A percentile compares a stretch with the other conserved stretches of the same genome.
Evolutionary conservation across 2,329 filamentous ascomycete genomes (phyloP).

Genomic region (Cordyceps javanica): DNA sequence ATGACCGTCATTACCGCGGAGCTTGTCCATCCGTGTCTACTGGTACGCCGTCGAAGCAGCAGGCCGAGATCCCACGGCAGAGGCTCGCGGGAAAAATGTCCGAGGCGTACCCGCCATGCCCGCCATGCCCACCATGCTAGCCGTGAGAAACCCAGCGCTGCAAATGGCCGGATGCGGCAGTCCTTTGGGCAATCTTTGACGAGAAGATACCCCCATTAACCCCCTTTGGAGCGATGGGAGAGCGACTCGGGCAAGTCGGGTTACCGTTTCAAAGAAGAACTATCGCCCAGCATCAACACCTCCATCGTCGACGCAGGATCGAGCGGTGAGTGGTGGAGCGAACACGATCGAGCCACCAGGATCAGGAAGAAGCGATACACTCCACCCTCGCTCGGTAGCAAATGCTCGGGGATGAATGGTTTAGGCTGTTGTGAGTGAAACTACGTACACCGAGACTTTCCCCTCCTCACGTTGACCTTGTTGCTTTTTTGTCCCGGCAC

Average conservation of each 20-base stretch:
- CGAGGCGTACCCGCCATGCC: background rate
- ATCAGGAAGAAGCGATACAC: background rate
- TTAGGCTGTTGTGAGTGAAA: background rate
- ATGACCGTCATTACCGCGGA: background rate
- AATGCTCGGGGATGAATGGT: background rate
- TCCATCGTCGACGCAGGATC: slow-evolving; percentile 11
- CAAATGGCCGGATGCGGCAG: background rate
- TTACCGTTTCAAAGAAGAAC: background rate
- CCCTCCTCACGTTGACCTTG: background rate
- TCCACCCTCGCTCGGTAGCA: background rate
- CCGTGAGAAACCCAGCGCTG: background rate
- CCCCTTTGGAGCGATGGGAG: background rate
- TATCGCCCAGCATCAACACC: background rate
- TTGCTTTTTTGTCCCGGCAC: background rate
- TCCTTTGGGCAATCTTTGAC: background rate
- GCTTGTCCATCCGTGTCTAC: background rate
- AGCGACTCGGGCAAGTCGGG: too few species aligned
- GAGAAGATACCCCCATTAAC: background rate
- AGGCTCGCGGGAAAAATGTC: background rate
- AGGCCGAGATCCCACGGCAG: background rate
- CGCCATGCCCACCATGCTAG: background rate
- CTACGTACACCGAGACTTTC: background rate
- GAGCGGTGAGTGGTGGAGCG: slow-evolving; percentile 11
- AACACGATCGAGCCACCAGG: slow-evolving; percentile 2
- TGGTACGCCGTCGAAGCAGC: background rate